Percentiles rank a stretch among this genome's conserved stretches.
Evolutionary conservation across 345 rosid species (phyloP).

Genomic region (Eucalyptus globulus): DNA sequence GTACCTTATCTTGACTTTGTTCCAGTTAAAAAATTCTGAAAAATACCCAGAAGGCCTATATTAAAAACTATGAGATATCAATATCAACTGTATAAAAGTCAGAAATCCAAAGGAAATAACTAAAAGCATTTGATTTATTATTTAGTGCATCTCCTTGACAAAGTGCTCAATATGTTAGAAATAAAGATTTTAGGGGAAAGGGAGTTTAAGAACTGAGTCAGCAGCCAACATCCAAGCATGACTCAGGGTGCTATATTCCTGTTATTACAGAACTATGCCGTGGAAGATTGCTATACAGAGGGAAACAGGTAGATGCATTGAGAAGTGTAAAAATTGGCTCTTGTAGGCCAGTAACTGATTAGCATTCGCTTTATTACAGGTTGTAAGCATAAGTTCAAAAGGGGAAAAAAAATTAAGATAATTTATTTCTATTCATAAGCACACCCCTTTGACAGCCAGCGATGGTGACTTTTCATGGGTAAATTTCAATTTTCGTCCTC

Average conservation of each 20-base stretch:
- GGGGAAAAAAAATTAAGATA: not conserved
- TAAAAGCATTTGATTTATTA: not conserved
- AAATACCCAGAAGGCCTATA: not conserved
- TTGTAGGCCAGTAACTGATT: not conserved
- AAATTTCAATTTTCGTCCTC: not conserved
- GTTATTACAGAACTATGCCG: not conserved
- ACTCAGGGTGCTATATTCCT: not conserved
- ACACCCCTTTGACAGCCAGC: not conserved
- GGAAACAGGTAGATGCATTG: not conserved
- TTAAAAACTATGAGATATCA: not conserved
- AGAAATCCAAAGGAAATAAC: not conserved
- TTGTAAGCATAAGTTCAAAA: not conserved
- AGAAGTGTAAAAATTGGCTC: not conserved
- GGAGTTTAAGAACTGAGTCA: not conserved
- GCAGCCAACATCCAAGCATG: not conserved
- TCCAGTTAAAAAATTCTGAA: conserved; percentile 83
- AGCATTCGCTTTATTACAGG: not conserved
- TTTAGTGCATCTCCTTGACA: not conserved
- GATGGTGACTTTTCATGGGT: not conserved
- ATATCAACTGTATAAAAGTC: not conserved
- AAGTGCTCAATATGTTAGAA: not conserved
- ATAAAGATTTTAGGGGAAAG: not conserved
- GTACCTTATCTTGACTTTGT: conserved; percentile 66
- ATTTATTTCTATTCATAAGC: not conserved
- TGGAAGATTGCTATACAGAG: not conserved